Base-by-base conservation (phyloP, 495 filamentous ascomycete genomes). In the Neurospora terricola region DNA sequence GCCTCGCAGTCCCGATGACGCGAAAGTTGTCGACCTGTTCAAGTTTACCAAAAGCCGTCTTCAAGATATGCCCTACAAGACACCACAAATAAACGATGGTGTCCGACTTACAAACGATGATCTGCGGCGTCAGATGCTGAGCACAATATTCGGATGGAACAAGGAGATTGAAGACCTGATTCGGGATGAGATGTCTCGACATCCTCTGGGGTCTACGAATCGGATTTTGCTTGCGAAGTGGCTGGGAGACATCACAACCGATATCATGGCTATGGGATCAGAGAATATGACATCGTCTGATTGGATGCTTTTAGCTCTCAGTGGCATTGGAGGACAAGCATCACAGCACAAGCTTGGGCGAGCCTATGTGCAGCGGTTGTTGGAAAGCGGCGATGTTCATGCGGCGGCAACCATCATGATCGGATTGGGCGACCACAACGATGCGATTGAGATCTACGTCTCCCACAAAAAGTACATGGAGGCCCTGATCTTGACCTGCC, bases 271-370 rank as follows among this genome's bases (percentile, higher is more conserved):
- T n/a, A 85, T 90, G 48, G 88, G 88, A 39, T 88, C 93, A 0
- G 92, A 96, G 70, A 91, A 92, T 37, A 92, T 94, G 84, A 94
- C 93, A 45, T 91, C 92, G 2, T 91, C 91, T 1, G 96, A 98
- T 80, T 99, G 96, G 96, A 97, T 99, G 94, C 85, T 98, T 73
- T 84, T 99, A 7, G 96, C 96, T 16, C 84, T 99, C 70, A 98
- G 93, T 78, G 90, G 92, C 38, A 97, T 98, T 86, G 88, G 88
- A 70, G 89, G 91, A 2, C 86, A 91, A 72, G 88, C 90, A 14
- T 93, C 94, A 7, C 92, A 94, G 76, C 92, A 96, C 76, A 96
- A 94, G 78, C 90, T 98, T 70, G 94, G 92, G 23, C 91, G 96
- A 70, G 92, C 93, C 11, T 97, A 97, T 80, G 94, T 97, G 27